Conservation (phyloP, 208 protist species). For the Acanthamoeba lenticulata region DNA sequence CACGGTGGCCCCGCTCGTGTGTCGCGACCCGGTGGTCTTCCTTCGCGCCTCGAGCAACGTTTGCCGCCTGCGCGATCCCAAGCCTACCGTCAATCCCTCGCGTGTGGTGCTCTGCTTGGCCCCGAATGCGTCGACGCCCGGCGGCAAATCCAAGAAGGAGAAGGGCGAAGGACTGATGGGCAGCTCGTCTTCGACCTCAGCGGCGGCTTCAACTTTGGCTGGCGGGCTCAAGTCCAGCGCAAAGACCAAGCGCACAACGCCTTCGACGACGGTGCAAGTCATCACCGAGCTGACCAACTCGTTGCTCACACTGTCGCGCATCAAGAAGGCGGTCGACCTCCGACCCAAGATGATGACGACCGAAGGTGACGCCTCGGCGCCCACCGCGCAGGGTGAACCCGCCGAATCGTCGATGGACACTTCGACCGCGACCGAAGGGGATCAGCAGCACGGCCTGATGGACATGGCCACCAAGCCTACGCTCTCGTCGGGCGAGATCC, state of each 20-base stretch:
- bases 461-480: conserved; percentile 16
- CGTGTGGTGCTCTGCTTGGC: conserved; percentile 4
- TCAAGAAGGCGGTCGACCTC: conserved; percentile 5
- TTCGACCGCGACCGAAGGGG: not conserved
- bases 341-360: too few relatives aligned
- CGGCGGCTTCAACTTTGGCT: not conserved
- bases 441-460: not conserved
- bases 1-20: conserved; percentile 37
- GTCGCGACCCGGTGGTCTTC: conserved; percentile 39
- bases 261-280: conserved; percentile 15
- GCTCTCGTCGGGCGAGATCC: conserved; percentile 33
- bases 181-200: not conserved
- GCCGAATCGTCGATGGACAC: too few relatives aligned
- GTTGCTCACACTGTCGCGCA: conserved; percentile 33
- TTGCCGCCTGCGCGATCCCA: conserved; percentile 35
- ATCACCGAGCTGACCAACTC: conserved; percentile 62
- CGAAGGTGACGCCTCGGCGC: not conserved
- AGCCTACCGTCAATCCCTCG: not conserved
- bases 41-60: conserved; percentile 32
- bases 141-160: conserved; percentile 8
- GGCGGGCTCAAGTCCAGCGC: not conserved
- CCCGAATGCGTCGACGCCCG: not conserved
- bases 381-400: too few relatives aligned
- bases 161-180: not conserved
- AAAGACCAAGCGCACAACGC: conserved; percentile 53